Conservation (phyloP, 192 early-diverging fungal genomes). For the Phlyctochytrium arcticum region DNA sequence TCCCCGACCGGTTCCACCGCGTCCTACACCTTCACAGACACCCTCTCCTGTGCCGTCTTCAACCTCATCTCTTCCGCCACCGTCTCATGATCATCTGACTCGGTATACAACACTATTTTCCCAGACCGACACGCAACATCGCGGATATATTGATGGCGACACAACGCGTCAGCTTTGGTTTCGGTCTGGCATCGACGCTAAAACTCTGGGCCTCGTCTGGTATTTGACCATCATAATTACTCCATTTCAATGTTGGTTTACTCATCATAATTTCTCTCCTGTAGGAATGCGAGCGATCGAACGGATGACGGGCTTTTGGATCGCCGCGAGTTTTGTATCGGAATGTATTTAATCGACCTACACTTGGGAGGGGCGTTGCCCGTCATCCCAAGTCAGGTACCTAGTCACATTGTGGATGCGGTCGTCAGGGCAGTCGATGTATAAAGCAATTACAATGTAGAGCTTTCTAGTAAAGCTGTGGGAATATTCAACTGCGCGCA, state of each 20-base stretch:
- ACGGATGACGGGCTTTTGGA: constrained; percentile 13
- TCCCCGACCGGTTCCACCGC: neutral
- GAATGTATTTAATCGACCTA: constrained; percentile 21
- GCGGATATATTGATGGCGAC: neutral
- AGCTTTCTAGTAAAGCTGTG: too few species aligned
- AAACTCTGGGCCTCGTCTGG: constrained; percentile 20
- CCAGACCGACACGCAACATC: neutral
- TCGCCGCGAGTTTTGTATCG: constrained; percentile 18
- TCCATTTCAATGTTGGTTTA: too few species aligned
- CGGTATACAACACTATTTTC: constrained; percentile 18
- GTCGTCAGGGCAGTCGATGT: too few species aligned
- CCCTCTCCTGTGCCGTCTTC: too few species aligned
- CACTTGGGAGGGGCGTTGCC: constrained; percentile 3
- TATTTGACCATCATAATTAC: too few species aligned
- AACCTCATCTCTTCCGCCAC: too few species aligned
- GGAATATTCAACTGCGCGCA: too few species aligned
- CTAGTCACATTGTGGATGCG: too few species aligned
- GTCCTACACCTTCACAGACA: neutral
- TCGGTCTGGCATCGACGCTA: constrained; percentile 10
- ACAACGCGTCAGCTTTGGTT: constrained; percentile 11
- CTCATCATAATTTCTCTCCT: too few species aligned
- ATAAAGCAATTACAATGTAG: too few species aligned
- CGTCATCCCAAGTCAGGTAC: neutral
- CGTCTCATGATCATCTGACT: neutral
- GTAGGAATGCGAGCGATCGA: constrained; percentile 14